Conservation (phyloP, 495 filamentous ascomycete genomes). For the Tuber melanosporum region DNA sequence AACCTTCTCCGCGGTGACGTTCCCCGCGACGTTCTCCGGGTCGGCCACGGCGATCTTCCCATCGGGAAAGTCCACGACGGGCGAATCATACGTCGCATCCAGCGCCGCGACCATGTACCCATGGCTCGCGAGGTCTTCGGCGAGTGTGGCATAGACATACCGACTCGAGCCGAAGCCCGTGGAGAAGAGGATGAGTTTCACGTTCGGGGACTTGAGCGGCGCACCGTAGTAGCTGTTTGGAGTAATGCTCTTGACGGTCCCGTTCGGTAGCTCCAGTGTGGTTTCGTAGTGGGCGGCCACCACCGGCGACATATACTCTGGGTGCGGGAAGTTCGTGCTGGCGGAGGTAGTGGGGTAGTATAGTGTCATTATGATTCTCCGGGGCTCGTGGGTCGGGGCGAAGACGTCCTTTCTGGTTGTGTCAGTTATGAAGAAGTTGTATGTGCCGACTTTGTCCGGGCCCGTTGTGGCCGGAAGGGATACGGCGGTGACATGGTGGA, state of each 20-base stretch:
- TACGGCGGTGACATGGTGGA: conserved; percentile 14
- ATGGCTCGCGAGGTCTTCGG: conserved; percentile 47
- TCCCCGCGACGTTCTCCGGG: background rate
- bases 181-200: conserved; percentile 44
- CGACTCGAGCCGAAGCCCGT: conserved; percentile 42
- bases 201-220: conserved; percentile 2
- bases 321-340: background rate
- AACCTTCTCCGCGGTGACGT: conserved; percentile 8
- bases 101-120: conserved; percentile 49
- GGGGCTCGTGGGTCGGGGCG: conserved; percentile 12
- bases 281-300: conserved; percentile 7
- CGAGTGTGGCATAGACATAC: conserved; percentile 45
- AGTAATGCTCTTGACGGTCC: conserved; percentile 3
- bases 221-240: conserved; percentile 11
- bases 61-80: conserved; percentile 50
- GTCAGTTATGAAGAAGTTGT: conserved; percentile 15
- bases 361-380: conserved; percentile 21
- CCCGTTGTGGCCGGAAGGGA: conserved; percentile 12
- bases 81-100: conserved; percentile 50
- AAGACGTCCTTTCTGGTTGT: conserved; percentile 4
- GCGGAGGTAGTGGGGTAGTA: conserved; percentile 15
- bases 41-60: conserved; percentile 38
- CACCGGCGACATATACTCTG: conserved; percentile 2
- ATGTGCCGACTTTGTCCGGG: conserved; percentile 7
- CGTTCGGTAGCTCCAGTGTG: background rate